Base-by-base conservation (phyloP, 2,329 filamentous ascomycete genomes). In the Hysterium pulicare region DNA sequence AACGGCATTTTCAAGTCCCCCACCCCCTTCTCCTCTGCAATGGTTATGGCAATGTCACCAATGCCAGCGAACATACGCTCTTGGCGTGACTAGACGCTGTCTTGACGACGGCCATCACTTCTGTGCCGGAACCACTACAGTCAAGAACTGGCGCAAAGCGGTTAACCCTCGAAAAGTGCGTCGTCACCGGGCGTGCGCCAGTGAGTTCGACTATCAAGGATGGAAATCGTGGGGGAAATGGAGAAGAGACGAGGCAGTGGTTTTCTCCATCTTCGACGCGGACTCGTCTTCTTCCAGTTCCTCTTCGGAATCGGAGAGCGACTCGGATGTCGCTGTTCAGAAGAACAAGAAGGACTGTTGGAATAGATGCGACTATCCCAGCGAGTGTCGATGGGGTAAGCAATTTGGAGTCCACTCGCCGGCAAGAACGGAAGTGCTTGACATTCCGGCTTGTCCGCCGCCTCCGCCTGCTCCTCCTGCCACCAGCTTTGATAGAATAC, bases 1-100 rank as follows among this genome's bases (percentile, higher is more conserved):
- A 40, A 33, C 46, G 44, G 20, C 52, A 7, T 28, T 42, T 9
- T 15, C n/a, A 11, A 11, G 7, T 6, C 54, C 58, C 13, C 57
- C 56, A 1, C 57, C 67, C 0, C 44, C 55, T 4, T 45, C 58
- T 1, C 68, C 70, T 0, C 59, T 73, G 3, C 51, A 55, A 16
- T 79, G 75, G 76, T 58, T 74, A 24, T 79, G 76, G 76, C 66
- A 69, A 48, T 79, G 76, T 53, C 76, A 79, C 54, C 54, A 71
- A 33, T 79, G 76, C 59, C 58, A 62, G 28, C 63, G 60, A 15
- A 64, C 60, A 9, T 79, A 78, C 56, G 60, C 63, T 2, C 63
- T 79, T 2, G 70, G 67, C 16, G 70, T 69, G 2, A 79, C 76
- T 0, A 69, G 73, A 0, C 71, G 76, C 40, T 79, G 76, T 45